Evolutionary conservation across 176 grass and related monocot genomes (phyloP), one percentile per base, ranked within the genome.

Genomic region (Elymus sibiricus): DNA sequence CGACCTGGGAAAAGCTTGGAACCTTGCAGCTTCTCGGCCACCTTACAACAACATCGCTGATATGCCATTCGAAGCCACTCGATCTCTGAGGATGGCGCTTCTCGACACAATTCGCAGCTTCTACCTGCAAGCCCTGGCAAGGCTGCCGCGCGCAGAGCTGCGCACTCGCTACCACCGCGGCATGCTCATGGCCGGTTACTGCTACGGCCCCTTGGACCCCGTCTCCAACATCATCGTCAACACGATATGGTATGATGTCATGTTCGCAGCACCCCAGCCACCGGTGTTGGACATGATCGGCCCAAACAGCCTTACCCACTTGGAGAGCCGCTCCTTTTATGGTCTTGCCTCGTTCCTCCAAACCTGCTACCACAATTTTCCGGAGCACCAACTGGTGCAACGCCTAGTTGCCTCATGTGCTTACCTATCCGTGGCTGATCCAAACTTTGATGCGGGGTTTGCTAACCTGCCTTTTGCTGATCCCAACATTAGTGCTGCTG

Each of bases 191-290:
- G 86, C 69, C 2, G 86, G 86, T 4, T 39, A 58, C 64, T 86
- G 84, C 49, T 79, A 86, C 19, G 84, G 84, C 9, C 84, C 75
- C 16, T 22, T 86, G 47, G 84, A 79, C 74, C 83, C 83, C 1
- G 61, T 56, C 22, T 85, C 83, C 1, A 85, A 85, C 32, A 56
- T 77, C 74, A 69, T 86, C 29, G 0, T 51, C 29, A 85, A 77
- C n/a, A 85, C 60, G 12, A 51, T 85, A 1, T 85, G 83, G 83
- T 75, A 66, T 3, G 28, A 85, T 14, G 72, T 35, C 40, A 74
- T 47, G 40, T 40, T 47, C 24, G 7, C 71, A 17, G 71, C 71
- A 28, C 40, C 71, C 25, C 1, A 74, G 17, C 71, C 26, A 24
- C 42, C 71, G 13, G 71, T 74, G 71, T 42, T 74, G n/a, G 70